A percentile compares a stretch with the other conserved stretches of the same genome.
Conservation (phyloP, 441 rosid species). For the Brassica hybrid region DNA sequence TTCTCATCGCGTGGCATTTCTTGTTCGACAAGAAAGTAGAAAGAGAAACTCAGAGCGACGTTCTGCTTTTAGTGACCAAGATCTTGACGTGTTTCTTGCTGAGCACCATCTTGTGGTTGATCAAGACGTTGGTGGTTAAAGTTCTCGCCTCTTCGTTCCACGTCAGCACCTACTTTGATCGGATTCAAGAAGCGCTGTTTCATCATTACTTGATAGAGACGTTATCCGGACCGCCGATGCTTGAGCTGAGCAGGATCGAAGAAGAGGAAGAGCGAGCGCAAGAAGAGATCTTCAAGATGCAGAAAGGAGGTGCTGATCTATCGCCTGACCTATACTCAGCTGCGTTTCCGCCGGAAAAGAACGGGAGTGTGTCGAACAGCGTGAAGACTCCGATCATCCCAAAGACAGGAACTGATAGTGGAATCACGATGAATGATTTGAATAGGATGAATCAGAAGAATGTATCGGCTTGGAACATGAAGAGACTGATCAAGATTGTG, state of each 20-base stretch:
- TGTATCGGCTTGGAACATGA: conserved; percentile 64
- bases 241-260: conserved; percentile 49
- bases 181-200: conserved; percentile 74
- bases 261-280: conserved; percentile 55
- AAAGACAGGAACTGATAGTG: conserved; percentile 43
- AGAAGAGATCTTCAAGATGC: conserved; percentile 56
- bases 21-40: conserved; percentile 57
- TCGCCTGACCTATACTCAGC: conserved; percentile 53
- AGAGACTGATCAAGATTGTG: conserved; percentile 54
- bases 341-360: conserved; percentile 44
- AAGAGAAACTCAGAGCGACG: conserved; percentile 36
- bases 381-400: conserved; percentile 43
- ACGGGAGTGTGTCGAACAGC: conserved; percentile 40
- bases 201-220: conserved; percentile 70
- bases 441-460: conserved; percentile 52
- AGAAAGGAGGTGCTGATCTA: conserved; percentile 58
- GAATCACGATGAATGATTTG: conserved; percentile 57
- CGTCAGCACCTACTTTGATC: conserved; percentile 73
- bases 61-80: conserved; percentile 55
- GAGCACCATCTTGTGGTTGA: conserved; percentile 63
- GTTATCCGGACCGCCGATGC: conserved; percentile 66
- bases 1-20: conserved; percentile 60
- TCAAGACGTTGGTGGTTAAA: conserved; percentile 75
- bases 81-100: conserved; percentile 59
- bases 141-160: conserved; percentile 79